Evolutionary conservation across 2,329 filamentous ascomycete species (phyloP).

Genomic region (Chrysoporthe cubensis): DNA sequence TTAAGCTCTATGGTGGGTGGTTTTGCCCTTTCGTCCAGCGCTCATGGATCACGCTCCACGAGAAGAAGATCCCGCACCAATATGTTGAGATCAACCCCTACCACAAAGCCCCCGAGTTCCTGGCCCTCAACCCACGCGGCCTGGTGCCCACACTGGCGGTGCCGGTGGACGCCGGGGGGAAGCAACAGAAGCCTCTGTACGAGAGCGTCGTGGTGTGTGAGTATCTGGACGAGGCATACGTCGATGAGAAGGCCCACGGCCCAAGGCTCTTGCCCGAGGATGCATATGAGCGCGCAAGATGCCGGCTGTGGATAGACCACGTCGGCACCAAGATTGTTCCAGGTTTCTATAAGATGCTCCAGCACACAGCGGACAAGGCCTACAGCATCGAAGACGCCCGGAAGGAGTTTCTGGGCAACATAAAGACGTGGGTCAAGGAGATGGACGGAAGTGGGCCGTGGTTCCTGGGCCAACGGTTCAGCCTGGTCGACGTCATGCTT

Average conservation of each 20-base stretch:
- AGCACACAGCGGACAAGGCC: conserved; percentile 55
- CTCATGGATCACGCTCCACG: conserved; percentile 72
- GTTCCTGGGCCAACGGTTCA: conserved; percentile 67
- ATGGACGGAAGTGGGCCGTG: conserved; percentile 64
- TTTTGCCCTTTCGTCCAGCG: conserved; percentile 75
- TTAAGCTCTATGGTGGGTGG: conserved; percentile 76
- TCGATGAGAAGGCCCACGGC: conserved; percentile 46
- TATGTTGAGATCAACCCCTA: conserved; percentile 82
- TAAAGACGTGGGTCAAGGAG: conserved; percentile 64
- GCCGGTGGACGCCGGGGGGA: conserved; percentile 37
- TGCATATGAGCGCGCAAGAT: conserved; percentile 66
- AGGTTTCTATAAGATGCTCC: conserved; percentile 66
- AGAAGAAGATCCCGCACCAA: conserved; percentile 75
- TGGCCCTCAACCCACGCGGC: conserved; percentile 74
- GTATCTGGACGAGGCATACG: conserved; percentile 74
- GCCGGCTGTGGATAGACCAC: conserved; percentile 76
- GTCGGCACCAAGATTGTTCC: conserved; percentile 69
- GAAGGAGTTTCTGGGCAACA: conserved; percentile 58
- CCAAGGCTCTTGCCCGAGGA: conserved; percentile 61
- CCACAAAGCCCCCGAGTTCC: conserved; percentile 68
- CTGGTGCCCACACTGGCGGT: conserved; percentile 72
- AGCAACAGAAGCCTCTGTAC: conserved; percentile 63
- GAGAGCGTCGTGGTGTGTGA: conserved; percentile 76
- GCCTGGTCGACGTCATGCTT: conserved; percentile 70
- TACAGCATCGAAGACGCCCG: conserved; percentile 58